phyloP scores from a whole-genome alignment of 2,329 filamentous ascomycete species.

The Calonectria honghensis region DNA sequence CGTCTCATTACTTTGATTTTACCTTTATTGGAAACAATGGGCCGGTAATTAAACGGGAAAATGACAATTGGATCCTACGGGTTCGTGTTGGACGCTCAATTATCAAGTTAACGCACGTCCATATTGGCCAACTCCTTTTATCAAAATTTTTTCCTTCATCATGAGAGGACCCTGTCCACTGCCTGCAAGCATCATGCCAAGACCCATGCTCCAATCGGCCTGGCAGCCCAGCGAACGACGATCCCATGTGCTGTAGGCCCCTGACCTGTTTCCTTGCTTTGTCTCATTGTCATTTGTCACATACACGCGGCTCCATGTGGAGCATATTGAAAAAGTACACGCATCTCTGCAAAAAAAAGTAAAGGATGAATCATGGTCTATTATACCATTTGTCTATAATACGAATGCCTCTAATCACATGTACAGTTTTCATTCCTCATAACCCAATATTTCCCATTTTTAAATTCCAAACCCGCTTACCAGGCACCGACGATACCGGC shows the following conservation, averaged over 20 bases:
- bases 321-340: not conserved
- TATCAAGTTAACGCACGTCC: constrained; percentile 5
- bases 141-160: not conserved
- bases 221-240: not conserved
- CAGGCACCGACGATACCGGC: constrained; percentile 51
- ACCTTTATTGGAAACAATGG: not conserved
- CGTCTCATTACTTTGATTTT: not conserved
- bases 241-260: constrained; percentile 16
- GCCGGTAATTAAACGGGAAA: not conserved
- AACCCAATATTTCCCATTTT: constrained; percentile 27
- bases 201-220: constrained; percentile 1
- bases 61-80: not conserved
- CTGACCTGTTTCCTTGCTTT: constrained; percentile 12
- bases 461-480: constrained; percentile 28
- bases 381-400: constrained; percentile 34
- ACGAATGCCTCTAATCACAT: constrained; percentile 28
- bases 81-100: not conserved
- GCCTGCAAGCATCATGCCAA: constrained; percentile 25
- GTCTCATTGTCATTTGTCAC: constrained; percentile 23
- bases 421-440: constrained; percentile 36
- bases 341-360: not conserved
- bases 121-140: constrained; percentile 1
- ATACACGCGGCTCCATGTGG: constrained; percentile 19
- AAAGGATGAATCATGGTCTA: constrained; percentile 19
- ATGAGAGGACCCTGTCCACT: constrained; percentile 3